Base-by-base conservation (phyloP, 169 alveolate species). In the Amoebophrya sp. region DNA sequence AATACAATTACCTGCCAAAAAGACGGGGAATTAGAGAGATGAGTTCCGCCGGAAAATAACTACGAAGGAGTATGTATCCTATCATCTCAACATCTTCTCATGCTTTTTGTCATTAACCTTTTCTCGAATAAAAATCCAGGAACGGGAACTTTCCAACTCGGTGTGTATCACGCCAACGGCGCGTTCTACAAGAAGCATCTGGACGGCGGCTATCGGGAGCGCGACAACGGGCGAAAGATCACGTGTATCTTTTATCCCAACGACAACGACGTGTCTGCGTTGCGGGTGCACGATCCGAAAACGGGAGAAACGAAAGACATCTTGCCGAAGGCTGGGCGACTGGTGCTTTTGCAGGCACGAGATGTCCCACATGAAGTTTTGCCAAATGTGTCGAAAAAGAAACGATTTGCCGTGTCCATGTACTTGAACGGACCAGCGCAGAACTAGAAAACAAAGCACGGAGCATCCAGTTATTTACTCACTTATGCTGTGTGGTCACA, bases 221-320 rank as follows among this genome's bases (percentile, higher is more conserved):
- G 29, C 23, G 91, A 92, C 91, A 92, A 92, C 32, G 94, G 94
- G 38, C 92, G 94, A 0, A 92, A 92, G 54, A 77, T 92, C 18
- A 92, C 94, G 3, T 89, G 91, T n/a, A 89, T 92, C 77, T 92
- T 83, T 83, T 92, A 92, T 39, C 94, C 94, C 0, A 92, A 89
- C 29, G 40, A 41, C 54, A 41, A 41, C 54, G 54, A 41, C 54
- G 54, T 41, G 12, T 41, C 54, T 12, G 54, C 12, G 12, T 41
- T 77, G 0, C 47, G 38, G 39, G 92, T 89, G 40, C 41, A 92
- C 89, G 7, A n/a, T n/a, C n/a, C n/a, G n/a, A n/a, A n/a, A n/a
- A n/a, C n/a, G n/a, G n/a, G n/a, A n/a, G n/a, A n/a, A n/a, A n/a
- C n/a, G n/a, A n/a, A n/a, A n/a, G n/a, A n/a, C 32, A 40, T 88